Conservation (phyloP, 176 grass and related monocot genomes). For the Oryza brachyantha region DNA sequence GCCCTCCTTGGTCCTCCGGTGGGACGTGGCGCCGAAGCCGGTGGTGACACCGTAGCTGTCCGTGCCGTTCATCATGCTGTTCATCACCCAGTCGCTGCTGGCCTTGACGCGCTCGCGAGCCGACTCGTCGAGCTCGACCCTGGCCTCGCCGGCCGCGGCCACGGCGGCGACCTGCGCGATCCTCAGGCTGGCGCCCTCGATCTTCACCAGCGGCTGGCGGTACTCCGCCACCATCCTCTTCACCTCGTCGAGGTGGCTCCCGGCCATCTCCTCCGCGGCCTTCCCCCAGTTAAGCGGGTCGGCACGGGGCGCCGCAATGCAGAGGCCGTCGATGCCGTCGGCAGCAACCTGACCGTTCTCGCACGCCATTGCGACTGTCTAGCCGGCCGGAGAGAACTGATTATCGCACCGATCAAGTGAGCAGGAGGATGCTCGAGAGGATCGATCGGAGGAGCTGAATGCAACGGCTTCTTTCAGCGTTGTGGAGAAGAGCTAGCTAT, state of each 20-base stretch:
- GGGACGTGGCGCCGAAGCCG: slow-evolving; percentile 52
- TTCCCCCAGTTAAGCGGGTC: slow-evolving; percentile 56
- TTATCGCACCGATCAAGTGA: too few relatives aligned
- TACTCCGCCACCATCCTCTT: slow-evolving; percentile 56
- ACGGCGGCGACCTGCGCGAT: slow-evolving; percentile 51
- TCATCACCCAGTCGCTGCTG: slow-evolving; percentile 71
- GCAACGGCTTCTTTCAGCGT: too few relatives aligned
- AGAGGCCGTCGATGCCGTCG: slow-evolving; percentile 4
- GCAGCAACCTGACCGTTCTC: slow-evolving; percentile 22
- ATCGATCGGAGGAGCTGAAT: too few relatives aligned
- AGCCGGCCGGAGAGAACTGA: too few relatives aligned
- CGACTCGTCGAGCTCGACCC: slow-evolving; percentile 46
- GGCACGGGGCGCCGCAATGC: slow-evolving; percentile 29
- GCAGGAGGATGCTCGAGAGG: too few relatives aligned
- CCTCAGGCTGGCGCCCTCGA: slow-evolving; percentile 46
- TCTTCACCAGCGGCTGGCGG: slow-evolving; percentile 40
- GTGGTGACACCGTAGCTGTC: slow-evolving; percentile 70
- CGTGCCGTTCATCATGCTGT: slow-evolving; percentile 49
- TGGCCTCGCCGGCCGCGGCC: slow-evolving; percentile 18
- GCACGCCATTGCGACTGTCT: slow-evolving; percentile 14
- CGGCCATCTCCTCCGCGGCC: slow-evolving; percentile 44
- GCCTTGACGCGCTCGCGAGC: slow-evolving; percentile 43
- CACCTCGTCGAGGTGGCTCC: slow-evolving; percentile 59
- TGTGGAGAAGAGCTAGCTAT: too few relatives aligned
- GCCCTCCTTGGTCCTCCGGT: slow-evolving; percentile 57